Conservation (phyloP, 371 early-diverging fungal genomes). For the Choanephora cucurbitarum region DNA sequence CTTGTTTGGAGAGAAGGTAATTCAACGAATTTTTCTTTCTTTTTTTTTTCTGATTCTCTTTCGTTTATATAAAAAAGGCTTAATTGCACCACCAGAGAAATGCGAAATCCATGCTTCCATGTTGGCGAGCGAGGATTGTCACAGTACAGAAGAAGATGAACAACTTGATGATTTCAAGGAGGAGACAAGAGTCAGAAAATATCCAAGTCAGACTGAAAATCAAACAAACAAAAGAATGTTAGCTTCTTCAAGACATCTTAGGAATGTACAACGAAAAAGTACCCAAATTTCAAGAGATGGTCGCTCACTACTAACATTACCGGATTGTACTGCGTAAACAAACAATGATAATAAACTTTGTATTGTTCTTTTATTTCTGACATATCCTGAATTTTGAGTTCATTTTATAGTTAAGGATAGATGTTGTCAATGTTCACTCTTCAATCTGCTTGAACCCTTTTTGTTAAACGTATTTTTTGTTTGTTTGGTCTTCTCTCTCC, state of each 20-base stretch:
- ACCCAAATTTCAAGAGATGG: constrained; percentile 7
- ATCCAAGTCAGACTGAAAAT: not conserved
- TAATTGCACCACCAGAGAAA: constrained; percentile 22
- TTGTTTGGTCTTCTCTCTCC: too few relatives aligned
- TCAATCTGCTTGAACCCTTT: too few relatives aligned
- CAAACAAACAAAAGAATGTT: constrained; percentile 21
- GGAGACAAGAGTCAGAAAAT: not conserved
- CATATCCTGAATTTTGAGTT: too few relatives aligned
- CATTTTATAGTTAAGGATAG: too few relatives aligned
- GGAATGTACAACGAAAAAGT: constrained; percentile 20
- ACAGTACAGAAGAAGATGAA: not conserved
- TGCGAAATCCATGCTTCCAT: constrained; percentile 15
- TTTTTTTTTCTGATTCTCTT: not conserved
- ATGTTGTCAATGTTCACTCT: too few relatives aligned
- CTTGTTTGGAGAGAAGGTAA: constrained; percentile 5
- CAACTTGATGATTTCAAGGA: not conserved
- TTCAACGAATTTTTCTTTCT: not conserved
- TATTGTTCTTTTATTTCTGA: too few relatives aligned
- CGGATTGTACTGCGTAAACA: not conserved
- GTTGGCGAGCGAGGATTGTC: not conserved
- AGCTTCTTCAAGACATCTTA: constrained; percentile 30
- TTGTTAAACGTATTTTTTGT: too few relatives aligned
- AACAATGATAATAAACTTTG: too few relatives aligned
- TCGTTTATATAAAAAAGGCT: not conserved
- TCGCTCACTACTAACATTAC: constrained; percentile 5